Conservation (phyloP, 306 rosid species). For the Casuarina equisetifolia region DNA sequence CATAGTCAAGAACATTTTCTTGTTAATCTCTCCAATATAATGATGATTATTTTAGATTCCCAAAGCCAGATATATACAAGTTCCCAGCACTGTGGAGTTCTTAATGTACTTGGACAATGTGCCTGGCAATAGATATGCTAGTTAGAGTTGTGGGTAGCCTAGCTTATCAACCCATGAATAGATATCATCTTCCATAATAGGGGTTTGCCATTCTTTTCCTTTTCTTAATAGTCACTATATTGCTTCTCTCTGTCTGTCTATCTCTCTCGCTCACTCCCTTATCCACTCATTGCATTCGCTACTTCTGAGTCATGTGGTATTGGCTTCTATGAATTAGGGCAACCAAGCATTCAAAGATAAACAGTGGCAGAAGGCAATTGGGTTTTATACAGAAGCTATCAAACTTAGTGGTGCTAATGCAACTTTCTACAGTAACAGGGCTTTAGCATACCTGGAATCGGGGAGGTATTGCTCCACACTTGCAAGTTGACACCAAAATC, state of each 20-base stretch:
- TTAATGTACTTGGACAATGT: background rate
- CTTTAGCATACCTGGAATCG: constrained; percentile 82
- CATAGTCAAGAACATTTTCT: background rate
- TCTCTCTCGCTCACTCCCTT: background rate
- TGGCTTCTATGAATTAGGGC: constrained; percentile 50
- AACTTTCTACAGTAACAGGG: constrained; percentile 91
- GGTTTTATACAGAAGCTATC: constrained; percentile 86
- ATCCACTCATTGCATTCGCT: background rate
- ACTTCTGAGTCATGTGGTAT: constrained; percentile 8
- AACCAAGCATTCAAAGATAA: constrained; percentile 90
- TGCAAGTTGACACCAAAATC: constrained; percentile 10
- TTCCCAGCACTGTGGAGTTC: background rate
- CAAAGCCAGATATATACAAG: background rate
- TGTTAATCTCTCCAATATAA: constrained; percentile 2
- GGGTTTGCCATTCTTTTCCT: background rate
- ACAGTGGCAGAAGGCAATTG: constrained; percentile 91
- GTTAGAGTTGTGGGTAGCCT: background rate
- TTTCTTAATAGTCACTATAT: background rate
- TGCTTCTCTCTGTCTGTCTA: background rate
- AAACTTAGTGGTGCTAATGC: constrained; percentile 73
- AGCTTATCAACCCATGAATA: background rate
- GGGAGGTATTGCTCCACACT: constrained; percentile 56
- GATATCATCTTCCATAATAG: background rate
- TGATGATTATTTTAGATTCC: constrained; percentile 1
- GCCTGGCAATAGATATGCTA: background rate